phyloP scores from a whole-genome alignment of 2,329 filamentous ascomycete genomes.

The Lojkania enalia region DNA sequence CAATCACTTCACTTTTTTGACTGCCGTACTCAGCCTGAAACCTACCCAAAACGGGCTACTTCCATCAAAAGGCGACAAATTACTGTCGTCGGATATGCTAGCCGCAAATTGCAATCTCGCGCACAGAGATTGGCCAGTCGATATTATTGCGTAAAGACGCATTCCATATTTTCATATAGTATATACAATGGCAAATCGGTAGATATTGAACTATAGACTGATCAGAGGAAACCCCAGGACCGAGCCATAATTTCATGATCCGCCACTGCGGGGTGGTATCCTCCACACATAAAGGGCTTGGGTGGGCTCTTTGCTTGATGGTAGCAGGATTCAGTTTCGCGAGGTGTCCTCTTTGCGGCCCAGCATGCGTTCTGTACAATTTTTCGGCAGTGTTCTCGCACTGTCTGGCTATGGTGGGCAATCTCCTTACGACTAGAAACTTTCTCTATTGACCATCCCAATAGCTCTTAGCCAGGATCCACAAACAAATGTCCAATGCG shows the following conservation, averaged over 20 bases:
- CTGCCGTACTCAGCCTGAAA: constrained; percentile 31
- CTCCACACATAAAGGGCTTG: constrained; percentile 26
- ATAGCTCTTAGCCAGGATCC: constrained; percentile 34
- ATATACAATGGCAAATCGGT: constrained; percentile 25
- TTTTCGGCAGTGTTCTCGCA: constrained; percentile 32
- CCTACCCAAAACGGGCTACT: constrained; percentile 20
- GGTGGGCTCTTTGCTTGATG: constrained; percentile 8
- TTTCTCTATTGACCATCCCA: constrained; percentile 13
- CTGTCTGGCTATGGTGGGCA: constrained; percentile 30
- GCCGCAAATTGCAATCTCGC: constrained; percentile 24
- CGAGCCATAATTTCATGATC: constrained; percentile 12
- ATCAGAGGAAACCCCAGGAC: constrained; percentile 15
- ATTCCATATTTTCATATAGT: constrained; percentile 30
- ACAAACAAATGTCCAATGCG: constrained; percentile 33
- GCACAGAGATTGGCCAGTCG: constrained; percentile 26
- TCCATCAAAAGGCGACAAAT: constrained; percentile 19
- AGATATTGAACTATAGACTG: constrained; percentile 23
- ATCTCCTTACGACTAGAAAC: background rate
- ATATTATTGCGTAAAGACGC: constrained; percentile 13
- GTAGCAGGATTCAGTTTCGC: no score
- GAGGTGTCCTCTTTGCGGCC: no score
- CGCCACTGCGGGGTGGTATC: constrained; percentile 12
- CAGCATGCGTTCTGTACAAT: constrained; percentile 34
- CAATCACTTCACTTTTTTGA: constrained; percentile 19
- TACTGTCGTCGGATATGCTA: constrained; percentile 18